These are phyloP conservation scores for Rhamnella rubrinervis DNA, from an alignment of 331 rosid species.

Conservation along the genomic window DNA sequence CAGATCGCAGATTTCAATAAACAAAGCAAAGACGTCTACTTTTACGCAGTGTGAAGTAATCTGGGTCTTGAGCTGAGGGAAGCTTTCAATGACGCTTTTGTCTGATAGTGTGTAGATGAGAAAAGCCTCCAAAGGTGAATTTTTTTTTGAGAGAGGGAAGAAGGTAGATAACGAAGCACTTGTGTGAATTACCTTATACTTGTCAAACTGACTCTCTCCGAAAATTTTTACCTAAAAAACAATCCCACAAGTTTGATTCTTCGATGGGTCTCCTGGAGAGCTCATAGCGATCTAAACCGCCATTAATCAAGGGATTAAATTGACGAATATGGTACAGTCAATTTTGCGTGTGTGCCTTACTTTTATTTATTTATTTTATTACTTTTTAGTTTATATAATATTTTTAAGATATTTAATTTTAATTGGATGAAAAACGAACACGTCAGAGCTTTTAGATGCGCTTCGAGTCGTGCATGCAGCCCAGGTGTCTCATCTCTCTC, in stretches of 20 bases:
- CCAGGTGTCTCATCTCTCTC: no score
- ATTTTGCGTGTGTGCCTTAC: neutral
- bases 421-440: no score
- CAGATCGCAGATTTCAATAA: slow-evolving; percentile 29
- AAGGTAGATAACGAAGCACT: neutral
- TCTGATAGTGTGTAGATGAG: neutral
- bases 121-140: neutral
- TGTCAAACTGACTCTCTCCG: neutral
- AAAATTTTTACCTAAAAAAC: neutral
- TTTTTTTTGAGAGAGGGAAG: neutral
- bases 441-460: no score
- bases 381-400: neutral
- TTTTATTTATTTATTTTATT: neutral
- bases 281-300: neutral
- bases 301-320: neutral
- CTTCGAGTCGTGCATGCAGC: no score
- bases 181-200: neutral
- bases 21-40: neutral
- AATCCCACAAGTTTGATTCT: neutral
- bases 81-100: neutral
- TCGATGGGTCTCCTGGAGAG: neutral
- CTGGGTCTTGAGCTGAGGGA: neutral
- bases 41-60: neutral
- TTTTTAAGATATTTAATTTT: no score
- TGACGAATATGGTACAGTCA: neutral